Evolutionary conservation across 2,329 filamentous ascomycete genomes (phyloP), one percentile per base, ranked within the genome.

Genomic region (Diaporthe australafricana): DNA sequence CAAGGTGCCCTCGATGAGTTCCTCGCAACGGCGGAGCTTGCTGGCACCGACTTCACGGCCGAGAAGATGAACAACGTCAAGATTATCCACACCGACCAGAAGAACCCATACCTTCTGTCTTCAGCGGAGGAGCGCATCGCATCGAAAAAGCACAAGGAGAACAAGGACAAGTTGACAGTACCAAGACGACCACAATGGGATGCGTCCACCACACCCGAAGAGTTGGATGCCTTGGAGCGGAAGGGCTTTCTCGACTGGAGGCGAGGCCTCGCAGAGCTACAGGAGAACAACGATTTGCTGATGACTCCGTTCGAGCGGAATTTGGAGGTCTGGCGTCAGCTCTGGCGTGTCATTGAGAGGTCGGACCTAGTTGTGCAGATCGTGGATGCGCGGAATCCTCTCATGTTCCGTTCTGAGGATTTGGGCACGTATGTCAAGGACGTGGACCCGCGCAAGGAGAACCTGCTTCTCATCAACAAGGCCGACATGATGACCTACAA

Each of bases 1-100:
- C 96, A 99, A 84, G 95, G 93, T 76, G 95, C 95, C 55, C 90
- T 99, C 74, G 96, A 99, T 82, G 96, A 99, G 83, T 99, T 99
- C 82, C 86, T 99, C 75, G 94, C 93, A 71, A 99, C 96, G 1
- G 97, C 96, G 75, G 95, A 98, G 84, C 87, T 99, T 77, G 96
- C 96, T n/a, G 96, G 95, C 75, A 99, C 96, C 76, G 96, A 99
- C 81, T 99, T 99, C 83, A 98, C 96, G 1, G 97, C 96, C 35
- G 95, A 98, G 86, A 98, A 98, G 88, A 93, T 97, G 90, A 98
- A 96, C 84, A 98, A 97, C 80, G 93, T 98, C 83, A 98, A 98
- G 86, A 98, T 99, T 80, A 98, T 99, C 77, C 96, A 99, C 81
- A 92, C 92, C 76, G 95, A 98, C 81, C 95, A 98, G 84, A 94